These are phyloP conservation scores for Boletellus sp. DNA, from an alignment of 768 basidiomycete genomes.

Conservation along the genomic window DNA sequence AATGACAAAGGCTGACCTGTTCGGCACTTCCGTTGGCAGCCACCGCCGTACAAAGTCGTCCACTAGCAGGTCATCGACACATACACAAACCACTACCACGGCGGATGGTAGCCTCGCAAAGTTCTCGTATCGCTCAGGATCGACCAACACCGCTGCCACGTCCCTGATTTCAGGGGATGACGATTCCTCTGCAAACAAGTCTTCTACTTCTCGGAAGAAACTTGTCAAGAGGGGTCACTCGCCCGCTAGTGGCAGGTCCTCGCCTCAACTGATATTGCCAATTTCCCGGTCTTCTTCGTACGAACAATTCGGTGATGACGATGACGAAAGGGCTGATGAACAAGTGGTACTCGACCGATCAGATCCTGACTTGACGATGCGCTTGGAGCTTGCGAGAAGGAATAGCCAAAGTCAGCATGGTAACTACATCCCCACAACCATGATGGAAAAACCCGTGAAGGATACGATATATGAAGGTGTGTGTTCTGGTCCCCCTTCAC, in stretches of 20 bases:
- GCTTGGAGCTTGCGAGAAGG: slow-evolving; percentile 75
- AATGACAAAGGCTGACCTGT: slow-evolving; percentile 68
- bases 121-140: slow-evolving; percentile 69
- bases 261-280: slow-evolving; percentile 37
- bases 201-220: slow-evolving; percentile 45
- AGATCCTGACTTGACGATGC: slow-evolving; percentile 72
- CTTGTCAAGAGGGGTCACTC: slow-evolving; percentile 46
- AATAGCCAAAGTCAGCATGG: slow-evolving; percentile 79
- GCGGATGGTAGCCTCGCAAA: slow-evolving; percentile 65
- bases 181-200: slow-evolving; percentile 44
- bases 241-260: slow-evolving; percentile 35
- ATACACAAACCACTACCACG: slow-evolving; percentile 67
- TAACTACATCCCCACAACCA: slow-evolving; percentile 37
- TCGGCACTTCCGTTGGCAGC: slow-evolving; percentile 66
- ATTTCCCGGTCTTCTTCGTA: slow-evolving; percentile 43
- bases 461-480: slow-evolving; percentile 78
- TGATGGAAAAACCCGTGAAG: slow-evolving; percentile 48
- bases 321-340: slow-evolving; percentile 43
- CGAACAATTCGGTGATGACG: slow-evolving; percentile 40
- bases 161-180: slow-evolving; percentile 62
- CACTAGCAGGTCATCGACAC: slow-evolving; percentile 66
- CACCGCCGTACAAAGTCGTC: slow-evolving; percentile 62
- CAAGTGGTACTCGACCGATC: slow-evolving; percentile 53
- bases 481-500: slow-evolving; percentile 12
- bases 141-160: slow-evolving; percentile 61